Evolutionary conservation across 495 filamentous ascomycete species (phyloP).

Genomic region (Aspergillus panamensis): DNA sequence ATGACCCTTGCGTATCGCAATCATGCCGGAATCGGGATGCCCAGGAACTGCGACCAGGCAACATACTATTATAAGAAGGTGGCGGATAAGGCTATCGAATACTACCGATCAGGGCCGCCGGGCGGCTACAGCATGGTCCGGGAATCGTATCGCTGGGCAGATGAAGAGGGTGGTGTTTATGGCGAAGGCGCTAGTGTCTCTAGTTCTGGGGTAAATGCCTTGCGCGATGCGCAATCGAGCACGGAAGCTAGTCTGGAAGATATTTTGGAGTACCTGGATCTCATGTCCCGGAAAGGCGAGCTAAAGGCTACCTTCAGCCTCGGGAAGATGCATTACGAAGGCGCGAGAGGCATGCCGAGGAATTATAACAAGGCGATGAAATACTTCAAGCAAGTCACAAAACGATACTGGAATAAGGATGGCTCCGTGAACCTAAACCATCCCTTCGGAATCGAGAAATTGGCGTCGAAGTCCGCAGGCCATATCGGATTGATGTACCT

Average conservation of each 20-base stretch:
- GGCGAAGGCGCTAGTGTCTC: constrained; percentile 90
- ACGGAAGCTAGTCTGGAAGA: constrained; percentile 83
- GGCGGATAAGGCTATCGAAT: constrained; percentile 87
- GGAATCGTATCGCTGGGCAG: constrained; percentile 73
- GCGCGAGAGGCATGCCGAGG: constrained; percentile 67
- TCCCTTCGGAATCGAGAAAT: constrained; percentile 64
- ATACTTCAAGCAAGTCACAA: constrained; percentile 79
- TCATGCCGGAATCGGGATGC: constrained; percentile 77
- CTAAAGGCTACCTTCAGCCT: constrained; percentile 88
- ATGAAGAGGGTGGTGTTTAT: constrained; percentile 89
- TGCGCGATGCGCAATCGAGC: constrained; percentile 67
- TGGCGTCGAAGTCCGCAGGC: constrained; percentile 84
- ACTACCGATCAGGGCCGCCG: constrained; percentile 82
- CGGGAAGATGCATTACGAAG: constrained; percentile 87
- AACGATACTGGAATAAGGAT: constrained; percentile 83
- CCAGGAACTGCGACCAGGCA: constrained; percentile 82
- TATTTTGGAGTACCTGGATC: constrained; percentile 88
- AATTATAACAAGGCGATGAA: constrained; percentile 71
- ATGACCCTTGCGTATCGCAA: constrained; percentile 93
- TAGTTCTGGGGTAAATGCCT: constrained; percentile 83
- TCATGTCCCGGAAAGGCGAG: constrained; percentile 92
- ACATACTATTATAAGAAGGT: constrained; percentile 86
- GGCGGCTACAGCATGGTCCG: constrained; percentile 75
- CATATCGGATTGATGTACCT: constrained; percentile 91
- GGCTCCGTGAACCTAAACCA: constrained; percentile 55